Percentiles rank a stretch among this genome's conserved stretches.
phyloP scores from a whole-genome alignment of 2,329 filamentous ascomycete genomes.

The Verticillium nonalfalfae region DNA sequence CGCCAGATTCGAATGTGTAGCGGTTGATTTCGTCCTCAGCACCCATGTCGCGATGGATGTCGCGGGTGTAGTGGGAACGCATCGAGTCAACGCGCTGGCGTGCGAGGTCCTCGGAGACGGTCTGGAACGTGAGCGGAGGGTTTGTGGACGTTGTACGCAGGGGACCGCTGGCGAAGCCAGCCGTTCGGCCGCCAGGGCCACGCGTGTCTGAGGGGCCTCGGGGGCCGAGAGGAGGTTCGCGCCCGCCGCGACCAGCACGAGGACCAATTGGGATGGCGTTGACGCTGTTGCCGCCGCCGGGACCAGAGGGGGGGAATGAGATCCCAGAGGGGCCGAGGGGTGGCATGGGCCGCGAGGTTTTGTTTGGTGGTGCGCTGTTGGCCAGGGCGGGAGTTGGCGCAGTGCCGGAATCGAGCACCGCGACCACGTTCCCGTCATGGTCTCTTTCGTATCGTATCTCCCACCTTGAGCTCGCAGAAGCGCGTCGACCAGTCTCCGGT shows the following conservation, averaged over 20 bases:
- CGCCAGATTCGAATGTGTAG: slow-evolving; percentile 65
- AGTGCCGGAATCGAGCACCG: slow-evolving; percentile 35
- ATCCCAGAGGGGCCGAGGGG: slow-evolving; percentile 6
- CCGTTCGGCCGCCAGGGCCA: slow-evolving; percentile 3
- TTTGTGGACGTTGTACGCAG: slow-evolving; percentile 29
- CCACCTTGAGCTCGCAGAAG: slow-evolving; percentile 46
- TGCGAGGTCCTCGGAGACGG: slow-evolving; percentile 59
- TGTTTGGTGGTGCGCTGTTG: slow-evolving; percentile 3
- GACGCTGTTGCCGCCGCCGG: slow-evolving; percentile 8
- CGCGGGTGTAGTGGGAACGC: slow-evolving; percentile 36
- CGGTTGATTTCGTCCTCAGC: slow-evolving; percentile 51
- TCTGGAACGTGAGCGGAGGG: slow-evolving; percentile 40
- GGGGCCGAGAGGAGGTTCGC: neutral
- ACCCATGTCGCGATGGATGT: slow-evolving; percentile 33
- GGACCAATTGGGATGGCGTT: slow-evolving; percentile 31
- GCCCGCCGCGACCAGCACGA: slow-evolving; percentile 9
- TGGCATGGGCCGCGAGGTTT: slow-evolving; percentile 7
- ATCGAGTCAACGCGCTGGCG: slow-evolving; percentile 57
- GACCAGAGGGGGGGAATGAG: slow-evolving; percentile 7
- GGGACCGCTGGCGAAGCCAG: slow-evolving; percentile 13
- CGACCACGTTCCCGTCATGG: slow-evolving; percentile 46
- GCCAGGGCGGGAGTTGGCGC: slow-evolving; percentile 3
- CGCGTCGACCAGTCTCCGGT: slow-evolving; percentile 30
- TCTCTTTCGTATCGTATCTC: slow-evolving; percentile 65
- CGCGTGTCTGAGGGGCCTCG: neutral